phyloP scores from a whole-genome alignment of 345 rosid genomes.

The Eucalyptus urophylla region DNA sequence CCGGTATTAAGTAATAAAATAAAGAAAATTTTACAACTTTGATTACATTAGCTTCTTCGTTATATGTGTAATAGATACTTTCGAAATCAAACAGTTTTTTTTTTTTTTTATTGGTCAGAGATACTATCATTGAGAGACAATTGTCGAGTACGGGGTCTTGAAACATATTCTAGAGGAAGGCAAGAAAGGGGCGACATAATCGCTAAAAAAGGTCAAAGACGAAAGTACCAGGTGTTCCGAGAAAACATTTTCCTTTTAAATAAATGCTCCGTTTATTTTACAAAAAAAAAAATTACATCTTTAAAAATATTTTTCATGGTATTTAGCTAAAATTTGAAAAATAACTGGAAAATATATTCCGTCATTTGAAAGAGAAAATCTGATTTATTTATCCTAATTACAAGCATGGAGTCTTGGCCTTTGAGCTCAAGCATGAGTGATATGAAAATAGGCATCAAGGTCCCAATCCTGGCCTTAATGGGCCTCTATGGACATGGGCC shows the following conservation, averaged over 20 bases:
- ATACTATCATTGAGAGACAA: neutral
- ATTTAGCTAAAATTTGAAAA: too few species aligned
- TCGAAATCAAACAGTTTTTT: neutral
- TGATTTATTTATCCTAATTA: too few species aligned
- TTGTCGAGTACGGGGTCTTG: neutral
- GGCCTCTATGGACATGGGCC: neutral
- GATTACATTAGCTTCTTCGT: neutral
- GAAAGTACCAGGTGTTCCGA: neutral
- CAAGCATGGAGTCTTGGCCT: too few species aligned
- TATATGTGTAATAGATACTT: neutral
- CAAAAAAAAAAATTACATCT: too few species aligned
- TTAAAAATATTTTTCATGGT: too few species aligned
- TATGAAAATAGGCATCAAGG: too few species aligned
- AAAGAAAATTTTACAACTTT: neutral
- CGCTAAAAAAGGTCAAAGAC: neutral
- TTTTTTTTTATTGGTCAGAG: neutral
- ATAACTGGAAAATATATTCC: too few species aligned
- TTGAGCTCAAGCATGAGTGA: too few species aligned
- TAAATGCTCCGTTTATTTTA: too few species aligned
- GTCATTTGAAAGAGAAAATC: too few species aligned
- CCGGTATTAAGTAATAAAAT: neutral
- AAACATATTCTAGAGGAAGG: neutral
- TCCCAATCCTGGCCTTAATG: neutral
- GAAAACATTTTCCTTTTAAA: neutral
- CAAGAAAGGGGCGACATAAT: neutral